Percentiles rank a stretch among this genome's conserved stretches.
Evolutionary conservation across 306 rosid genomes (phyloP).

Genomic region (Lotus japonicus): DNA sequence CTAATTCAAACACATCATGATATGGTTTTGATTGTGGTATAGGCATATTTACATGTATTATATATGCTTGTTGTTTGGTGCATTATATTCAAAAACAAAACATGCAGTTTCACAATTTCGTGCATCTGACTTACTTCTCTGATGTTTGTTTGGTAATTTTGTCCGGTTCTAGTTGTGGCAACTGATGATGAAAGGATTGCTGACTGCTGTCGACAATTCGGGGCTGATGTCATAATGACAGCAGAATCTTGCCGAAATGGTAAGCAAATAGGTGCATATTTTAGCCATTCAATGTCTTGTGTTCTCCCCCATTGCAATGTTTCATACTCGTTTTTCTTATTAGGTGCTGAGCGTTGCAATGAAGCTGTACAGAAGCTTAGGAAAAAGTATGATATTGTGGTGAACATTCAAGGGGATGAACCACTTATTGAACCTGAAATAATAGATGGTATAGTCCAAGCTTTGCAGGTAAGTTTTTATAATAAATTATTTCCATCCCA

Average conservation of each 20-base stretch:
- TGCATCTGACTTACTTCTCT: slow-evolving; percentile 7
- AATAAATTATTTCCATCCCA: background rate
- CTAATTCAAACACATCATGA: background rate
- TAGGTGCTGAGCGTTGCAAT: slow-evolving; percentile 91
- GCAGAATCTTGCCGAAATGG: slow-evolving; percentile 86
- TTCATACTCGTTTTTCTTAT: slow-evolving; percentile 4
- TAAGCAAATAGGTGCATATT: slow-evolving; percentile 19
- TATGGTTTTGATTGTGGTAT: background rate
- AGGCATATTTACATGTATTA: background rate
- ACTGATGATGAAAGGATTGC: slow-evolving; percentile 89
- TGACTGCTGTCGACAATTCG: slow-evolving; percentile 79
- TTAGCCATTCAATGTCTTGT: background rate
- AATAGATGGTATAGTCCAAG: slow-evolving; percentile 84
- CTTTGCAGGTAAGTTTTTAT: slow-evolving; percentile 57
- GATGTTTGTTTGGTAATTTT: slow-evolving; percentile 16
- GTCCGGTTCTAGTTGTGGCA: slow-evolving; percentile 69
- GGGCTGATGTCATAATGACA: slow-evolving; percentile 94
- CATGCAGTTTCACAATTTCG: background rate
- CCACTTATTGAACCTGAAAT: slow-evolving; percentile 95
- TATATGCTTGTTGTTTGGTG: background rate
- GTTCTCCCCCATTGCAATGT: background rate
- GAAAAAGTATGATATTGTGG: slow-evolving; percentile 81
- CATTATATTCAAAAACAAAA: background rate
- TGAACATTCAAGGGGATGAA: slow-evolving; percentile 96
- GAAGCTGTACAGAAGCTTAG: slow-evolving; percentile 87